Conservation (phyloP, 768 basidiomycete species). For the Astraeus odoratus region DNA sequence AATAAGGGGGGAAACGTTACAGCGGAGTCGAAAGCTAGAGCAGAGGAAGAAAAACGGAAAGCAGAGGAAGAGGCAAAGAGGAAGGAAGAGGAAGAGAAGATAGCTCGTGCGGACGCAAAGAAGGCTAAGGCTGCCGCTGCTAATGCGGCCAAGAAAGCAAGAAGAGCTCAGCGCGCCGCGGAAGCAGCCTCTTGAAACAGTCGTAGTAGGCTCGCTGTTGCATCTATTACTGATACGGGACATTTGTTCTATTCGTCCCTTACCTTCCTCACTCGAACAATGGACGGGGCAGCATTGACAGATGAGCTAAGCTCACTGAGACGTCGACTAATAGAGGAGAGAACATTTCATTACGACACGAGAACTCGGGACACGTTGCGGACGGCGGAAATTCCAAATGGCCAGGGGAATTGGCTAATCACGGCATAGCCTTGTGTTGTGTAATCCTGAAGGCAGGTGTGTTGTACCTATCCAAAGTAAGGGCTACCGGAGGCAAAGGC, state of each 20-base stretch:
- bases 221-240: constrained; percentile 3
- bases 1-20: constrained; percentile 34
- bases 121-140: constrained; percentile 82
- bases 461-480: too few relatives aligned
- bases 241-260: background rate
- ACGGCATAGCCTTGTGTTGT: too few relatives aligned
- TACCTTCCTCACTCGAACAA: background rate
- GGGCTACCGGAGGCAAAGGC: too few relatives aligned
- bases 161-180: constrained; percentile 52
- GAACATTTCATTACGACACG: too few relatives aligned
- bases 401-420: too few relatives aligned
- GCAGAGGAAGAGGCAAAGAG: constrained; percentile 66
- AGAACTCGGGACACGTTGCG: too few relatives aligned
- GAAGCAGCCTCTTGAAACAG: constrained; percentile 21
- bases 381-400: too few relatives aligned
- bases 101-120: constrained; percentile 67
- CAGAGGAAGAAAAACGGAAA: constrained; percentile 52
- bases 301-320: too few relatives aligned
- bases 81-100: constrained; percentile 81
- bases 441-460: too few relatives aligned
- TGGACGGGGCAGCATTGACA: background rate
- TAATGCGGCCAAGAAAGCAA: constrained; percentile 87
- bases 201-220: background rate
- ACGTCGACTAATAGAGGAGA: too few relatives aligned
- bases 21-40: constrained; percentile 44